Conservation (phyloP, 176 grass and related monocot genomes). For the Aegilops longissima region DNA sequence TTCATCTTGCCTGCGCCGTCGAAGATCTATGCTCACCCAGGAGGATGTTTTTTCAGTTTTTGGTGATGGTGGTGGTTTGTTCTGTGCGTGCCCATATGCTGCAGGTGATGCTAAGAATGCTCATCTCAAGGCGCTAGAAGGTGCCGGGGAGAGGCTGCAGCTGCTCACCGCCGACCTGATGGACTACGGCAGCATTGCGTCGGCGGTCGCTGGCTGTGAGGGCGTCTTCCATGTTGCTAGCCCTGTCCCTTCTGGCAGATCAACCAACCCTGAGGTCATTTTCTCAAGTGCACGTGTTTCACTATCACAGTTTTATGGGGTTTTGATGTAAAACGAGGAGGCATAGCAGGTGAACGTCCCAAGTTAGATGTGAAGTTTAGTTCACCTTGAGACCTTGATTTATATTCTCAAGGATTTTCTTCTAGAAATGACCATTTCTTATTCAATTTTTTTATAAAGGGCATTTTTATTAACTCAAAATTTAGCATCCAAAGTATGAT, state of each 20-base stretch:
- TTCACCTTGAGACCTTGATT: too few species aligned
- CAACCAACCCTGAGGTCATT: background rate
- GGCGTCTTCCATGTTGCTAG: constrained; percentile 14
- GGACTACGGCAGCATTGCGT: background rate
- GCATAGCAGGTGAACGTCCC: too few species aligned
- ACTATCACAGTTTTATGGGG: background rate
- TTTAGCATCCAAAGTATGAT: too few species aligned
- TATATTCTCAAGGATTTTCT: too few species aligned
- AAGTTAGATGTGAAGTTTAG: too few species aligned
- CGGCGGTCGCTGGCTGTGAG: background rate
- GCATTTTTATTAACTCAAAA: too few species aligned
- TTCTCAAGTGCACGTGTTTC: background rate
- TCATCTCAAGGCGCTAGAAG: constrained; percentile 2
- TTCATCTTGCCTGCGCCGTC: background rate
- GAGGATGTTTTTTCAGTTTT: too few species aligned
- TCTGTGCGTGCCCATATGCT: background rate
- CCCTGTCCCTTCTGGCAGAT: background rate
- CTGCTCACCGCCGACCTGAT: background rate
- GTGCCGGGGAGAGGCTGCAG: background rate
- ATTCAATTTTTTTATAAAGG: too few species aligned
- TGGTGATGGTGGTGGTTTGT: background rate
- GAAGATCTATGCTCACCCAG: background rate
- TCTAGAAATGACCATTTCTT: too few species aligned
- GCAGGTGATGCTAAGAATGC: background rate
- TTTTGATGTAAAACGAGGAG: too few species aligned